Evolutionary conservation across 176 grass and related monocot species (phyloP), one percentile per base, ranked within the genome.

Genomic region (Aegilops speltoides): DNA sequence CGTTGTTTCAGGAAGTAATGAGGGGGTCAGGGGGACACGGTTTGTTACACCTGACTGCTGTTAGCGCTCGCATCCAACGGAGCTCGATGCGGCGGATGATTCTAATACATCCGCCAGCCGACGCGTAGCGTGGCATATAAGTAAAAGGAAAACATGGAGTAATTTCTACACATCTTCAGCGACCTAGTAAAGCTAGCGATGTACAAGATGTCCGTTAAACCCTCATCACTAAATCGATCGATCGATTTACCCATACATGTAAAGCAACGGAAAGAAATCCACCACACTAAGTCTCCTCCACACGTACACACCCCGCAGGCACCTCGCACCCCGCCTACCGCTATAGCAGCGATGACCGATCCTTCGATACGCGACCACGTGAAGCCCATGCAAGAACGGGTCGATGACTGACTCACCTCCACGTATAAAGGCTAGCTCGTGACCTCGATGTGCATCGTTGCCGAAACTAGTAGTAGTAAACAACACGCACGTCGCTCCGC

Each of bases 231-330:
- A 50, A 16, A 7, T n/a, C 13, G 45, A 84, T n/a, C 25, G 73
- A 83, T 77, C 73, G 0, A 48, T 72, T 13, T 37, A 17, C 23
- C n/a, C 24, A 77, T 4, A 41, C 29, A 78, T 4, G 73, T 28
- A 86, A 82, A 86, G 41, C 11, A 48, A 23, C 67, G 19, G 32
- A 77, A 68, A 77, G 79, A 90, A 83, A 57, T 79, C 84, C 84
- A 87, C 89, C 74, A 83, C 80, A 56, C 74, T 90, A 90, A 90
- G 80, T 83, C 59, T 83, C 54, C 6, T 10, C 17, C 36, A 72
- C 68, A 71, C 68, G 34, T 11, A 72, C 36, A 13, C 64, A 66
- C 64, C 26, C 24, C 28, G 63, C 63, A 65, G 63, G 63, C 9
- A 14, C 48, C 48, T 46, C 45, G 45, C 45, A 46, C 45, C 45